Evolutionary conservation across 208 protist genomes (phyloP).

Genomic region (Crithidia expoeki): DNA sequence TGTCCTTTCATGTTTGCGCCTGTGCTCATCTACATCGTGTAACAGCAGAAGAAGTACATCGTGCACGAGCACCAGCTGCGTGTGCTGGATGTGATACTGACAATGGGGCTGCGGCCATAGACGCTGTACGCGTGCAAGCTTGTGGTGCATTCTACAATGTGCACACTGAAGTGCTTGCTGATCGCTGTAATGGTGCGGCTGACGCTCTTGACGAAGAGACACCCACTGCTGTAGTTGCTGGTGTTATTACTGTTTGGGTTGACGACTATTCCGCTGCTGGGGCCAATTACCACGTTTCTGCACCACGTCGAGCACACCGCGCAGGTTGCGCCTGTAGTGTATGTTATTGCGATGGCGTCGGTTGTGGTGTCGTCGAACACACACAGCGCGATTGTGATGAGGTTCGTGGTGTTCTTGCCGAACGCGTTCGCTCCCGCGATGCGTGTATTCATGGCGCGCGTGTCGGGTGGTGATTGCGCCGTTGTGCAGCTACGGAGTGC

Average conservation of each 20-base stretch:
- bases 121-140: conserved; percentile 55
- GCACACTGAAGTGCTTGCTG: conserved; percentile 44
- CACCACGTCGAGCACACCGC: conserved; percentile 23
- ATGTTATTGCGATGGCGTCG: too few relatives aligned
- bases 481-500: too few relatives aligned
- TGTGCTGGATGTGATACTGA: conserved; percentile 73
- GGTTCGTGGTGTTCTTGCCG: too few relatives aligned
- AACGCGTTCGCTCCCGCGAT: too few relatives aligned
- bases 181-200: conserved; percentile 43
- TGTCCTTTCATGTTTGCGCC: conserved; percentile 56
- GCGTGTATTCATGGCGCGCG: too few relatives aligned
- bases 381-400: too few relatives aligned
- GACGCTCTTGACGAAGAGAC: conserved; percentile 52
- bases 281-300: conserved; percentile 66
- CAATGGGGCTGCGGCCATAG: conserved; percentile 72
- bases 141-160: conserved; percentile 25
- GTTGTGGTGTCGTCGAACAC: too few relatives aligned
- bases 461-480: too few relatives aligned
- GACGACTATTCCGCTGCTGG: conserved; percentile 58
- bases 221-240: conserved; percentile 57
- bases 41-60: conserved; percentile 48
- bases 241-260: conserved; percentile 67
- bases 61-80: conserved; percentile 79
- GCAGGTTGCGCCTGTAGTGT: conserved; percentile 18
- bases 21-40: conserved; percentile 70